phyloP scores from a whole-genome alignment of 306 rosid species.

The apple (Malus domestica) region ASM211411v1 NC_041793.1:31621501-31622000 shows the following conservation, averaged over 20 bases:
- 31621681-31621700: neutral
- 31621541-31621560: slow-evolving; percentile 51
- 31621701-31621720: slow-evolving; percentile 30
- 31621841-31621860: slow-evolving; percentile 48
- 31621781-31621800: slow-evolving; percentile 45
- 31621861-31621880: slow-evolving; percentile 56
- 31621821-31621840: slow-evolving; percentile 52
- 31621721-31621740: slow-evolving; percentile 36
- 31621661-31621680: neutral
- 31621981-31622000: slow-evolving; percentile 57
- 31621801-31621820: slow-evolving; percentile 34
- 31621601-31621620: slow-evolving; percentile 38
- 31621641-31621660: neutral
- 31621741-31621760: slow-evolving; percentile 40
- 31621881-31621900: slow-evolving; percentile 52
- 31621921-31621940: slow-evolving; percentile 55
- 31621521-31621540: slow-evolving; percentile 30
- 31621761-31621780: slow-evolving; percentile 31
- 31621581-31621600: slow-evolving; percentile 39
- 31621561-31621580: slow-evolving; percentile 56
- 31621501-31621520: slow-evolving; percentile 29
- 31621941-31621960: slow-evolving; percentile 37
- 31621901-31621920: slow-evolving; percentile 57
- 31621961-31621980: slow-evolving; percentile 54
- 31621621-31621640: slow-evolving; percentile 4